phyloP scores from a whole-genome alignment of 345 rosid genomes.

The Linum tenue region DNA sequence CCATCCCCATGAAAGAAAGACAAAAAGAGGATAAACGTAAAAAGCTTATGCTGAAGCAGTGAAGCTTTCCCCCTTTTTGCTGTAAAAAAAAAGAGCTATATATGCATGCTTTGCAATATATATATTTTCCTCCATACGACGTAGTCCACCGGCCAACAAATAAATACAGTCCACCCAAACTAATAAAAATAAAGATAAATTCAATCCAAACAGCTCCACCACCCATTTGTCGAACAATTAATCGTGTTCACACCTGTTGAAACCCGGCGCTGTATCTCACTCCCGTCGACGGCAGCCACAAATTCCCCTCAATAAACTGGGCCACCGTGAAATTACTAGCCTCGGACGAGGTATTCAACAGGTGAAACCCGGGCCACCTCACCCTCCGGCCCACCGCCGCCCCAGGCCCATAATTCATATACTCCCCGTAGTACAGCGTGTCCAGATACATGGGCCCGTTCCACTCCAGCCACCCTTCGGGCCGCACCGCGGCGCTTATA shows the following conservation, averaged over 20 bases:
- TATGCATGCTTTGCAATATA: too few relatives aligned
- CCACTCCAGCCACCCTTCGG: constrained; percentile 36
- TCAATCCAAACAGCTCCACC: not conserved
- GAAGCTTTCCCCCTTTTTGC: too few relatives aligned
- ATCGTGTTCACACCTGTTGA: not conserved
- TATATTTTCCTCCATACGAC: too few relatives aligned
- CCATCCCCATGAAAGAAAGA: too few relatives aligned
- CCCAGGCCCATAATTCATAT: constrained; percentile 23
- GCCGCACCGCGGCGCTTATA: constrained; percentile 18
- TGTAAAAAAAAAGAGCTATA: too few relatives aligned
- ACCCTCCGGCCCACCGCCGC: constrained; percentile 22
- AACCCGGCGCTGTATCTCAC: constrained; percentile 1
- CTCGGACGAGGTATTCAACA: constrained; percentile 12
- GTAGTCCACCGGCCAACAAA: too few relatives aligned
- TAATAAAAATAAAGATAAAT: not conserved
- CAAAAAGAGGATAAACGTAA: too few relatives aligned
- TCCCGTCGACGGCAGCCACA: constrained; percentile 29
- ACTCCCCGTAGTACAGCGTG: constrained; percentile 30
- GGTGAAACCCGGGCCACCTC: constrained; percentile 23
- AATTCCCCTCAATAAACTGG: constrained; percentile 25
- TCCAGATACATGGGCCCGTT: constrained; percentile 19
- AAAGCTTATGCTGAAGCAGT: too few relatives aligned
- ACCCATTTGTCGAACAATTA: not conserved
- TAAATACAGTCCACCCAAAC: not conserved
- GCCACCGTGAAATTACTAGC: constrained; percentile 28